These are phyloP conservation scores for Dioscorea zingiberensis DNA, from an alignment of 106 monocot species.

Conservation along the genomic window DNA sequence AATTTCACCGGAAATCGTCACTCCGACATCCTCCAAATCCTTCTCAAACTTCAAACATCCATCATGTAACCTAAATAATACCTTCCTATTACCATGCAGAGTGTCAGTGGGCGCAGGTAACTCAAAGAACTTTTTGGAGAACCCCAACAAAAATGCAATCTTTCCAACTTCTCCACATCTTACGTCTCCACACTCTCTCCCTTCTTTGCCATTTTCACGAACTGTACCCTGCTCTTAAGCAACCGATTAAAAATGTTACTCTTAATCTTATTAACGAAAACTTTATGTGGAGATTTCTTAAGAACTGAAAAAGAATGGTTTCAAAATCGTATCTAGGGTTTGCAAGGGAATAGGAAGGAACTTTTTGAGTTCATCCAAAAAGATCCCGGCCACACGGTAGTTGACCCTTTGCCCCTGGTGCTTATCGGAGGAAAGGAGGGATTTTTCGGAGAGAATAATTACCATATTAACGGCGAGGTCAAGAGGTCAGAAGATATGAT, in stretches of 20 bases:
- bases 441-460: slow-evolving; percentile 34
- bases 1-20: slow-evolving; percentile 27
- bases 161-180: slow-evolving; percentile 56
- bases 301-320: slow-evolving; percentile 56
- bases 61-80: slow-evolving; percentile 52
- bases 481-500: slow-evolving; percentile 38
- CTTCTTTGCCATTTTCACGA: slow-evolving; percentile 29
- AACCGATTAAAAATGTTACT: too few species aligned
- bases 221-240: too few species aligned
- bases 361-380: slow-evolving; percentile 62
- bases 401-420: slow-evolving; percentile 47
- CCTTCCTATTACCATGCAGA: slow-evolving; percentile 56
- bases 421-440: slow-evolving; percentile 52
- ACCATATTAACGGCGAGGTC: slow-evolving; percentile 22
- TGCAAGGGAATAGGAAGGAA: slow-evolving; percentile 37
- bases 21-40: slow-evolving; percentile 50
- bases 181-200: slow-evolving; percentile 18
- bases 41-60: slow-evolving; percentile 75
- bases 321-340: slow-evolving; percentile 33
- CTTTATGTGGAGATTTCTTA: slow-evolving; percentile 52
- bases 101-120: slow-evolving; percentile 47
- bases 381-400: slow-evolving; percentile 76
- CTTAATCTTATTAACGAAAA: slow-evolving; percentile 71
- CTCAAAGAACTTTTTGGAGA: slow-evolving; percentile 61
- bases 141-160: slow-evolving; percentile 37